Percentiles rank a stretch among this genome's conserved stretches.
These are phyloP conservation scores for Rhizophagus sp. DNA, from an alignment of 192 early-diverging fungal genomes.

Conservation along the genomic window DNA sequence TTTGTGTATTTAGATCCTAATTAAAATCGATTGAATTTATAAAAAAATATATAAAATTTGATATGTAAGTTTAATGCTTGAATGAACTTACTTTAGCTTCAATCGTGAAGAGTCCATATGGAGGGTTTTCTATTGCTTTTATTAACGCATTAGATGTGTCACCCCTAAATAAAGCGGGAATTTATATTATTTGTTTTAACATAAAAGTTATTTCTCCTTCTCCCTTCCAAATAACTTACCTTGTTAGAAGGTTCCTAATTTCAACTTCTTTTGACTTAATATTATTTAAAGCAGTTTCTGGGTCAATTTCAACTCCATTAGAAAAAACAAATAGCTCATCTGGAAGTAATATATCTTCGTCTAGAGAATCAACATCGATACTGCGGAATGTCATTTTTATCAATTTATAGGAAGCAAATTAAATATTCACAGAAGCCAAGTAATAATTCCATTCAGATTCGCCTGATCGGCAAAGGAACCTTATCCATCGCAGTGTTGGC, in stretches of 20 bases:
- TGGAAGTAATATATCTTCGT: slow-evolving; percentile 56
- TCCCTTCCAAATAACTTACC: background rate
- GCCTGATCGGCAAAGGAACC: no score
- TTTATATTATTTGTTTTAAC: background rate
- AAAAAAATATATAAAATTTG: no score
- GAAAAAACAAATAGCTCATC: slow-evolving; percentile 43
- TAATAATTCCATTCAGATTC: no score
- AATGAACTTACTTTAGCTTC: slow-evolving; percentile 58
- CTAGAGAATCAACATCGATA: slow-evolving; percentile 27
- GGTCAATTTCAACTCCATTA: slow-evolving; percentile 15
- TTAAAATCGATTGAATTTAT: background rate
- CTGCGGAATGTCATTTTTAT: no score
- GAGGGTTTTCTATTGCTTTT: slow-evolving; percentile 65
- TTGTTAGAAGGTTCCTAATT: slow-evolving; percentile 52
- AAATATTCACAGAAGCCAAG: no score
- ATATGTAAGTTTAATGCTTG: no score
- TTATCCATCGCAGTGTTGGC: no score
- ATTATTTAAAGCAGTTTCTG: background rate
- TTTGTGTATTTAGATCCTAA: slow-evolving; percentile 72
- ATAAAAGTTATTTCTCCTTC: background rate
- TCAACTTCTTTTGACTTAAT: slow-evolving; percentile 59
- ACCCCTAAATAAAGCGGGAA: slow-evolving; percentile 47
- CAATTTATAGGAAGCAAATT: no score
- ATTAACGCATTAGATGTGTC: slow-evolving; percentile 54
- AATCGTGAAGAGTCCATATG: slow-evolving; percentile 65